Conservation (phyloP, 306 rosid species). For the Comarum palustre region DNA sequence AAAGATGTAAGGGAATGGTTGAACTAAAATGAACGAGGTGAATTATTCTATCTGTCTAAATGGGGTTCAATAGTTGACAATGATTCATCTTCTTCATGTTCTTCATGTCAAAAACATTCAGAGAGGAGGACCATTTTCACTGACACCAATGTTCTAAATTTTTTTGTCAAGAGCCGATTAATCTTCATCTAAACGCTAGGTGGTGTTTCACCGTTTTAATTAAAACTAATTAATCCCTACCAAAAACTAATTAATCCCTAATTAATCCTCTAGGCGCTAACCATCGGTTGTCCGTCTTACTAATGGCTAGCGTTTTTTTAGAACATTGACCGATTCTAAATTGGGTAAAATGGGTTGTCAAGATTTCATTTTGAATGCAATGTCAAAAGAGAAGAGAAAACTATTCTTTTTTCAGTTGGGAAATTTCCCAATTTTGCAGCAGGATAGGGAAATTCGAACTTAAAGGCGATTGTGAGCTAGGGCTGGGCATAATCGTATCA, state of each 20-base stretch:
- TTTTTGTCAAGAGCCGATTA: too few species aligned
- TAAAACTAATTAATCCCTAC: too few species aligned
- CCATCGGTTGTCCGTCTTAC: too few species aligned
- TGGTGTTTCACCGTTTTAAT: too few species aligned
- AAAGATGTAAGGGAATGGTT: conserved; percentile 1
- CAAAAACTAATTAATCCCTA: too few species aligned
- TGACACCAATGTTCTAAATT: too few species aligned
- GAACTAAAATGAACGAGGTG: neutral
- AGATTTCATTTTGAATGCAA: conserved; percentile 31
- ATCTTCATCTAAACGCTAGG: too few species aligned
- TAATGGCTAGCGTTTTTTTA: too few species aligned
- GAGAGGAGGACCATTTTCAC: conserved; percentile 29
- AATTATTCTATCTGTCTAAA: conserved; percentile 1
- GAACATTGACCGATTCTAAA: too few species aligned
- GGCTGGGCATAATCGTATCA: too few species aligned
- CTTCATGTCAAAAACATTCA: conserved; percentile 23
- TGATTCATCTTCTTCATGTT: conserved; percentile 5
- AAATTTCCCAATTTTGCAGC: conserved; percentile 26
- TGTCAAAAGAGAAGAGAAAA: conserved; percentile 17
- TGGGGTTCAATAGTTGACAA: conserved; percentile 6
- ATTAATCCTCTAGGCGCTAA: too few species aligned
- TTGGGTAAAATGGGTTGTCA: conserved; percentile 35
- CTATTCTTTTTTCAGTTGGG: conserved; percentile 25
- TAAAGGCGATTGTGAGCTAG: conserved; percentile 5
- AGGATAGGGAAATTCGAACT: conserved; percentile 7